Base-by-base conservation (phyloP, 2,329 filamentous ascomycete genomes). In the Ascochyta koolunga region DNA sequence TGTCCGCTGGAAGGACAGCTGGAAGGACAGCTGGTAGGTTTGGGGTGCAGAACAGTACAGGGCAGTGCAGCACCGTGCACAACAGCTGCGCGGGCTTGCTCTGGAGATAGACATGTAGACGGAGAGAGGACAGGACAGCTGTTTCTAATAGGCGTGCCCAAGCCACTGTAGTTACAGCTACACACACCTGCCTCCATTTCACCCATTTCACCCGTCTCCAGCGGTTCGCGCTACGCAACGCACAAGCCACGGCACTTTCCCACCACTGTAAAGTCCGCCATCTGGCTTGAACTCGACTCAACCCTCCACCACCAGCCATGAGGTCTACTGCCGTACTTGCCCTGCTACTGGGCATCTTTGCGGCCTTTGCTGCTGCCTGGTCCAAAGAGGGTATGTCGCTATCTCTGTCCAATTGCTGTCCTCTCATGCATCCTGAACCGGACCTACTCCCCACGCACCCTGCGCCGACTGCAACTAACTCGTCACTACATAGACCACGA, bases 321-420 rank as follows among this genome's bases (percentile, higher is more conserved):
- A 92, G 83, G 83, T 78, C 86, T 66, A 80, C 85, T 54, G 69
- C 76, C 57, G 78, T 87, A 64, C 78, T 90, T 66, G 82, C 88
- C 47, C 69, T 93, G 63, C 82, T 90, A 75, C 82, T 93, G 56
- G 85, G 86, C 78, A 77, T 89, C 65, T 77, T 91, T 62, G 84
- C 83, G 56, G 76, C 93, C 58, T 84, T 84, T 55, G 84, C 86
- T 43, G 90, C 90, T 36, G 90, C 90, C 40, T 96, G 92, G 91
- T 86, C 86, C 52, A 95, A 95, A 77, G 91, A 96, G 83, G 90
- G 90, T 89, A 77, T 65, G 80, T 74, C 42, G 43, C 4, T 11
- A 25, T 29, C 18, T 3, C n/a, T 40, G 11, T 44, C 37, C 27
- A 47, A 49, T 50, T 40, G 25, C 9, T 31, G 9, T 33, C 36